Conservation (phyloP, 1,284 basidiomycete genomes). For the Puccinia triticina region DNA sequence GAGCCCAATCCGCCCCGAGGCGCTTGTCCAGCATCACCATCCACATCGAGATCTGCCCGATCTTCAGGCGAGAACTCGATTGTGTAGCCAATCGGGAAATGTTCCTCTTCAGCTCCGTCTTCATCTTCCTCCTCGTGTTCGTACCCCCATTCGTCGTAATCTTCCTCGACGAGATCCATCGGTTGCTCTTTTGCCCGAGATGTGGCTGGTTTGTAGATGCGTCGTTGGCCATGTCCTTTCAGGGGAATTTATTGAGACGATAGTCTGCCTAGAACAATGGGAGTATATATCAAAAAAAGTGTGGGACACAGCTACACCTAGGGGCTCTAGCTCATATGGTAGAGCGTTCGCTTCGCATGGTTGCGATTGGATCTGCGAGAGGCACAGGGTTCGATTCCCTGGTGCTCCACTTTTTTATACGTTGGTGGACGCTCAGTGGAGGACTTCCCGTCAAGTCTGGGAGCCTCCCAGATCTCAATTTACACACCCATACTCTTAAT, state of each 20-base stretch:
- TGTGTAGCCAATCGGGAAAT: conserved; percentile 40
- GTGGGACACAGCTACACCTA: too few relatives aligned
- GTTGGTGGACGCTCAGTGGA: too few relatives aligned
- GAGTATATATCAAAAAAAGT: neutral
- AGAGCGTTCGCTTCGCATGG: conserved; percentile 42
- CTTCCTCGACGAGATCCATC: neutral
- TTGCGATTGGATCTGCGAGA: neutral
- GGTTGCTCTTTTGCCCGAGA: neutral
- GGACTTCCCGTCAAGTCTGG: too few relatives aligned
- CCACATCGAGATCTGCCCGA: neutral
- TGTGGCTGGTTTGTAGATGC: neutral
- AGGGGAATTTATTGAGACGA: too few relatives aligned
- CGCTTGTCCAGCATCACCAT: neutral
- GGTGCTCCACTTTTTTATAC: too few relatives aligned
- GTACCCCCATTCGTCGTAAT: neutral
- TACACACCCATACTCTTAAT: too few relatives aligned
- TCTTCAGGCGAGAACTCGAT: conserved; percentile 27
- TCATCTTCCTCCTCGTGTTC: neutral
- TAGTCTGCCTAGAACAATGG: too few relatives aligned
- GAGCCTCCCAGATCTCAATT: too few relatives aligned
- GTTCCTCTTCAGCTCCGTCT: neutral
- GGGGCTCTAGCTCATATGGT: conserved; percentile 48
- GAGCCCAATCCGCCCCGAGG: conserved; percentile 37
- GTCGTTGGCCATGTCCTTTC: neutral
- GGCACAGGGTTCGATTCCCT: too few relatives aligned